phyloP scores from a whole-genome alignment of 2,329 filamentous ascomycete species.

The Diaporthe sp. region DNA sequence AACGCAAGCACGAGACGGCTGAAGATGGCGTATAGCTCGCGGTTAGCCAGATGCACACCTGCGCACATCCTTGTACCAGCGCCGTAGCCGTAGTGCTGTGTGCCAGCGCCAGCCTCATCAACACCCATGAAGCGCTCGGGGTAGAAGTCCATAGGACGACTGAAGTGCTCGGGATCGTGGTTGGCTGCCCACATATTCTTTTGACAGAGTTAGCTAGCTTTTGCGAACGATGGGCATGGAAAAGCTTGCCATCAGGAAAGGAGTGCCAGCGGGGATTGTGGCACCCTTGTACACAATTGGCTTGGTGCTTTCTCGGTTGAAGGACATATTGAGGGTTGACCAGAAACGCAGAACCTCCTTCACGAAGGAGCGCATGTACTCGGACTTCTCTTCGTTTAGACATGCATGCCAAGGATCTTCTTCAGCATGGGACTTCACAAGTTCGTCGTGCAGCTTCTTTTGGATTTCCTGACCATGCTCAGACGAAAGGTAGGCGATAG shows the following conservation, averaged over 20 bases:
- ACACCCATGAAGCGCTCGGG: conserved; percentile 12
- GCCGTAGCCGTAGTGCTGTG: conserved; percentile 5
- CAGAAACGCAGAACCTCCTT: conserved; percentile 13
- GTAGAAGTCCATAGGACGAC: not conserved
- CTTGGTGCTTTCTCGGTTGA: conserved; percentile 2
- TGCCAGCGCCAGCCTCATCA: conserved; percentile 1
- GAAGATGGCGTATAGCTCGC: conserved; percentile 9
- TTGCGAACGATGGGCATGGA: not conserved
- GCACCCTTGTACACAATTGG: conserved; percentile 3
- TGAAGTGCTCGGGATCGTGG: conserved; percentile 17
- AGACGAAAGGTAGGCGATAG: conserved; percentile 18
- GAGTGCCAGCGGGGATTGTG: not conserved
- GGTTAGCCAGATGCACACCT: not conserved
- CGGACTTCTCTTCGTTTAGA: not conserved
- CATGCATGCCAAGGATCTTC: conserved; percentile 5
- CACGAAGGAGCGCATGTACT: not conserved
- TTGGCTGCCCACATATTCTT: conserved; percentile 19
- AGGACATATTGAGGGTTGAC: conserved; percentile 6
- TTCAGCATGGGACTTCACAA: not conserved
- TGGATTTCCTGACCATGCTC: conserved; percentile 5
- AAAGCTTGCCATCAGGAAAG: not conserved
- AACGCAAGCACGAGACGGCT: conserved; percentile 8
- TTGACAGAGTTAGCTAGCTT: not conserved
- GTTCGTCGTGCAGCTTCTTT: not conserved
- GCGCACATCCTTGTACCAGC: conserved; percentile 7